phyloP scores from a whole-genome alignment of 176 grass and related monocot genomes.

The Oryza brachyantha region DNA sequence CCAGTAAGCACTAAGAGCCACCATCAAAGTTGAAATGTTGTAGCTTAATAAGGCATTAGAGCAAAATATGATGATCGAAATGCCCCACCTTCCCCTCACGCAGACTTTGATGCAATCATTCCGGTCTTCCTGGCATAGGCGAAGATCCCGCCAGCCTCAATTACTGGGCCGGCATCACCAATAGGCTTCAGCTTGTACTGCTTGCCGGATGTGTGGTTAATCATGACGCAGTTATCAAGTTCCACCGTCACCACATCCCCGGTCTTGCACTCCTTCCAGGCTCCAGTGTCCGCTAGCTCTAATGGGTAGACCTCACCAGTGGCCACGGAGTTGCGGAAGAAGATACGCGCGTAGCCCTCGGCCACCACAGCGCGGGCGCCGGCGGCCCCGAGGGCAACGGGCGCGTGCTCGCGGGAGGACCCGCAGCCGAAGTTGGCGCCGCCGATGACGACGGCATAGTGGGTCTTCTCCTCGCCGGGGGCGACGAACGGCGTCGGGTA shows the following conservation, averaged over 20 bases:
- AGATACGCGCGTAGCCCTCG: constrained; percentile 81
- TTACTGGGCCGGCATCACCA: constrained; percentile 92
- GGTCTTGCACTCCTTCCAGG: constrained; percentile 68
- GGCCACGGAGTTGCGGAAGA: constrained; percentile 88
- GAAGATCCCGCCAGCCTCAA: constrained; percentile 89
- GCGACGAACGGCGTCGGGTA: constrained; percentile 62
- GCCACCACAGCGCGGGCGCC: constrained; percentile 60
- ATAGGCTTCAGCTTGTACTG: constrained; percentile 90
- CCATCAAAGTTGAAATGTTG: not conserved
- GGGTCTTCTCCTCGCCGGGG: constrained; percentile 44
- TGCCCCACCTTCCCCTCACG: constrained; percentile 39
- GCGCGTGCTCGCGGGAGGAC: constrained; percentile 94
- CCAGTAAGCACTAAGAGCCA: not conserved
- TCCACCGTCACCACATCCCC: constrained; percentile 84
- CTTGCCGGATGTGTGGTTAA: constrained; percentile 89
- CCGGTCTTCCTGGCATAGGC: constrained; percentile 90
- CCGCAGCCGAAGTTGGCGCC: constrained; percentile 93
- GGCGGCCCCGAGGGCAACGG: constrained; percentile 88
- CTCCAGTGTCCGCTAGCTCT: constrained; percentile 51
- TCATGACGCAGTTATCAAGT: constrained; percentile 52
- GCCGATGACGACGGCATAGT: constrained; percentile 59
- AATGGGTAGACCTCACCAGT: constrained; percentile 92
- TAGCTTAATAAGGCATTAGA: not conserved
- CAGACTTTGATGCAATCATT: constrained; percentile 69
- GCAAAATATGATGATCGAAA: not conserved